A percentile compares a stretch with the other conserved stretches of the same genome.
phyloP scores from a whole-genome alignment of 2,329 filamentous ascomycete genomes.

The Colletotrichum sp. region DNA sequence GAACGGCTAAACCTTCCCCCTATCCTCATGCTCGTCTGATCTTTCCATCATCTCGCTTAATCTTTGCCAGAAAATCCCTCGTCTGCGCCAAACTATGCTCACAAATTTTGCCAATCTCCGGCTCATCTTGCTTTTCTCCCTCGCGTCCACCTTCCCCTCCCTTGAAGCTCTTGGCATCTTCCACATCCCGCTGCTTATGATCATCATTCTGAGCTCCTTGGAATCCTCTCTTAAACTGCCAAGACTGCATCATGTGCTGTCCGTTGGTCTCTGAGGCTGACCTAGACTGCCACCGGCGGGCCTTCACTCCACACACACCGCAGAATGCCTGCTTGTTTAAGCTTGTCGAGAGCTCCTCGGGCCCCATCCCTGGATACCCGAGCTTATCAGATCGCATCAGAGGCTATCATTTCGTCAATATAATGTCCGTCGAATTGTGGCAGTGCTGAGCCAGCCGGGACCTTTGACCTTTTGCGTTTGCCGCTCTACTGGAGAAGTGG shows the following conservation, averaged over 20 bases:
- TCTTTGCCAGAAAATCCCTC: conserved; percentile 16
- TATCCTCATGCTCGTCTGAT: not conserved
- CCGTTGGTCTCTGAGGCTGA: conserved; percentile 2
- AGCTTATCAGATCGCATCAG: conserved; percentile 12
- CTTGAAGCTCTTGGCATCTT: not conserved
- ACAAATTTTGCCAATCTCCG: not conserved
- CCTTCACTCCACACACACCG: conserved; percentile 7
- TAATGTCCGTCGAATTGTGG: conserved; percentile 1
- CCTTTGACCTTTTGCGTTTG: not conserved
- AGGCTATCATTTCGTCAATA: not conserved
- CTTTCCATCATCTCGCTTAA: conserved; percentile 3
- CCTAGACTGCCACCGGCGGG: not conserved
- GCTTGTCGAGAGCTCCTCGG: not conserved
- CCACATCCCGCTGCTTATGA: not conserved
- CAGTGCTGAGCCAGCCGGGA: conserved; percentile 1
- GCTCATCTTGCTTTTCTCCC: not conserved
- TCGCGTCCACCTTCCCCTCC: conserved; percentile 12
- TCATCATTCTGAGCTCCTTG: not conserved
- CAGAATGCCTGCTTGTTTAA: conserved; percentile 2
- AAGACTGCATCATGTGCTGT: conserved; percentile 17
- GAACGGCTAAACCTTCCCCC: conserved; percentile 4
- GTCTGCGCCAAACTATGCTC: not conserved
- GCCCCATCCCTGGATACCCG: not conserved
- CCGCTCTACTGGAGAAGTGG: not conserved
- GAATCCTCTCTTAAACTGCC: conserved; percentile 4